phyloP scores from a whole-genome alignment of 2,329 filamentous ascomycete genomes.

The Diaporthe sp. region DNA sequence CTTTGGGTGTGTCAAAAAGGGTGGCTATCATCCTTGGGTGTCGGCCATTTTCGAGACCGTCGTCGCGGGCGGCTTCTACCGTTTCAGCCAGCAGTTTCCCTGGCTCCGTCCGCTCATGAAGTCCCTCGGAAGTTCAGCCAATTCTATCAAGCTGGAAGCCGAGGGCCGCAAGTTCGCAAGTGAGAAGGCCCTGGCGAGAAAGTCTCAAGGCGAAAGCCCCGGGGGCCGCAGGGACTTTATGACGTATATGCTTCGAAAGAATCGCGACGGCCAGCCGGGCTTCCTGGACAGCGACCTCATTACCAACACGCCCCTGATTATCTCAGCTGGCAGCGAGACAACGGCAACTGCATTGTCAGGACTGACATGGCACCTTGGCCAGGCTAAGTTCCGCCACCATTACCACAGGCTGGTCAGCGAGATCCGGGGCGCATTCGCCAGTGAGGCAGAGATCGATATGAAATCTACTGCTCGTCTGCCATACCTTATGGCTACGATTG shows the following conservation, averaged over 20 bases:
- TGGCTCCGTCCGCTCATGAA: background rate
- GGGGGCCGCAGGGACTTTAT: slow-evolving; percentile 41
- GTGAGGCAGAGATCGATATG: slow-evolving; percentile 46
- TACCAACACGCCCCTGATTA: slow-evolving; percentile 31
- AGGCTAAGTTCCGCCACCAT: slow-evolving; percentile 44
- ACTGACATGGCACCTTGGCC: slow-evolving; percentile 46
- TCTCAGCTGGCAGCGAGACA: slow-evolving; percentile 32
- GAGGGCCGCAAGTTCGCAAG: background rate
- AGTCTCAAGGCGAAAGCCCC: slow-evolving; percentile 28
- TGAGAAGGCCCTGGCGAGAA: slow-evolving; percentile 29
- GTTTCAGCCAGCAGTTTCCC: background rate
- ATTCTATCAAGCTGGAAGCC: slow-evolving; percentile 27
- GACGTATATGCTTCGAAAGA: slow-evolving; percentile 38
- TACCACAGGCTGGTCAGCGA: slow-evolving; percentile 46
- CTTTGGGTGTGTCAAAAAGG: slow-evolving; percentile 40
- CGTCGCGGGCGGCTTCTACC: background rate
- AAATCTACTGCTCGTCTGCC: slow-evolving; percentile 60
- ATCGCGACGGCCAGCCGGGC: slow-evolving; percentile 34
- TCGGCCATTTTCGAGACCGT: slow-evolving; percentile 29
- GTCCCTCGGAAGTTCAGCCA: background rate
- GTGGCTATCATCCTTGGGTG: slow-evolving; percentile 42
- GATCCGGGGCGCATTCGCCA: slow-evolving; percentile 46
- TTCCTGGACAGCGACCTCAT: slow-evolving; percentile 32
- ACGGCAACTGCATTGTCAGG: slow-evolving; percentile 40
- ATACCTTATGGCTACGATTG: slow-evolving; percentile 82